Evolutionary conservation across 768 basidiomycete species (phyloP), one percentile per base, ranked within the genome.

Genomic region (Leccinum longicurvipes): DNA sequence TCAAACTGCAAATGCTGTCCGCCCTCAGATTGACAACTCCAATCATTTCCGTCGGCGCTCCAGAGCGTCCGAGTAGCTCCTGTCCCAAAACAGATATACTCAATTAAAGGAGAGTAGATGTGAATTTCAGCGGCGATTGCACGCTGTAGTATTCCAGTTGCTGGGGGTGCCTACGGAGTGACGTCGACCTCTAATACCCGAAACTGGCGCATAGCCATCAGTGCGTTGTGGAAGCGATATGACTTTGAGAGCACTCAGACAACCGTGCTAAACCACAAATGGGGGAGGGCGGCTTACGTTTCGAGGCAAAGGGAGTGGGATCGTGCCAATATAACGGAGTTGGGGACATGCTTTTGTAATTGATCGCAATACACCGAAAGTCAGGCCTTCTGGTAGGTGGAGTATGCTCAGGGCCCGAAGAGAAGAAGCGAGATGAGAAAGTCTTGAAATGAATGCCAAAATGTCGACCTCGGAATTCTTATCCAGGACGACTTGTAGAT

Each of bases 401-500:
- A 72, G 58, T 53, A 77, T 58, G 55, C 63, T 69, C 53, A 78
- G 59, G 58, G 72, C 73, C 46, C 70, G 72, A 47, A 79, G 71
- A 23, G 68, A 66, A 56, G 61, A 67, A 34, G 66, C 56, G 45
- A 64, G 62, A 50, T 56, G 61, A 34, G 39, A 31, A 25, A 79
- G 67, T 31, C 65, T 69, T 15, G 69, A 65, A 27, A 79, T 54
- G 58, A 76, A 67, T 1, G 61, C 50, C 51, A 74, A 57, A 14
- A 74, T 24, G 46, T 72, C 65, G 6, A 56, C 59, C 41, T 65
- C 65, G 24, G 70, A 62, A 25, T 76, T 75, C 24, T 70, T 68
- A 53, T 79, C 77, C n/a, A 79, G 57, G 8, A 57, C 50, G 44
- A 81, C 63, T 55, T 81, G 82, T 8, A 84, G 46, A 53, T 81